Percentiles rank a stretch among this genome's conserved stretches.
These are phyloP conservation scores for Aureobasidium musti DNA, from an alignment of 2,329 filamentous ascomycete genomes.

Conservation along the genomic window DNA sequence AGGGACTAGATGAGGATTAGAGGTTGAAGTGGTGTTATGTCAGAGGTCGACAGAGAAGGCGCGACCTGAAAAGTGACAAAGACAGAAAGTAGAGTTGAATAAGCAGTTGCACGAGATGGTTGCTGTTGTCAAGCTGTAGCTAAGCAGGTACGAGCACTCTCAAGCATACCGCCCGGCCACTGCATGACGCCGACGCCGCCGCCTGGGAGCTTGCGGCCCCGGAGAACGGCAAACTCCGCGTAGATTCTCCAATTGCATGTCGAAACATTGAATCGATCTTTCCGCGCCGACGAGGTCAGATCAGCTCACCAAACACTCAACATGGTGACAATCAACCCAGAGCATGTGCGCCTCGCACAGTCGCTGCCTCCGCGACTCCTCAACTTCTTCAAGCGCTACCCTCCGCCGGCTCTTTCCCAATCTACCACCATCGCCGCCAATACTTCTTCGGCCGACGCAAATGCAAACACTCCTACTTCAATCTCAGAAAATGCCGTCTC, in stretches of 20 bases:
- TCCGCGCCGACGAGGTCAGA: conserved; percentile 21
- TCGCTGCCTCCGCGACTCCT: conserved; percentile 74
- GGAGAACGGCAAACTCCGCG: conserved; percentile 30
- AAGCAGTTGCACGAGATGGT: not conserved
- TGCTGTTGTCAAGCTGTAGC: conserved; percentile 17
- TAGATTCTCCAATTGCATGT: conserved; percentile 8
- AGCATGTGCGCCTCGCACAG: conserved; percentile 57
- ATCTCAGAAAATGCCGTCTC: conserved; percentile 47
- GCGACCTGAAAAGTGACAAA: not conserved
- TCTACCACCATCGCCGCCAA: conserved; percentile 39
- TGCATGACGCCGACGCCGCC: conserved; percentile 21
- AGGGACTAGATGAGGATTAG: conserved; percentile 5
- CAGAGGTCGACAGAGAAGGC: conserved; percentile 18
- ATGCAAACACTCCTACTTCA: conserved; percentile 40
- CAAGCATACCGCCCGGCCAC: conserved; percentile 2
- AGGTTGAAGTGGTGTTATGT: not conserved
- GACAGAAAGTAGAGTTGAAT: not conserved
- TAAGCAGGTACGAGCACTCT: conserved; percentile 9
- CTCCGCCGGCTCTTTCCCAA: conserved; percentile 61
- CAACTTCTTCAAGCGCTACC: conserved; percentile 87
- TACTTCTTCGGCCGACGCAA: conserved; percentile 48
- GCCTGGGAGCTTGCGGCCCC: conserved; percentile 10
- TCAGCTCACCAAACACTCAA: not conserved
- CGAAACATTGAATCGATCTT: conserved; percentile 22
- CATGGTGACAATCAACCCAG: conserved; percentile 32